Base-by-base conservation (phyloP, 2,329 filamentous ascomycete genomes). In the Botryosphaeria dothidea region DNA sequence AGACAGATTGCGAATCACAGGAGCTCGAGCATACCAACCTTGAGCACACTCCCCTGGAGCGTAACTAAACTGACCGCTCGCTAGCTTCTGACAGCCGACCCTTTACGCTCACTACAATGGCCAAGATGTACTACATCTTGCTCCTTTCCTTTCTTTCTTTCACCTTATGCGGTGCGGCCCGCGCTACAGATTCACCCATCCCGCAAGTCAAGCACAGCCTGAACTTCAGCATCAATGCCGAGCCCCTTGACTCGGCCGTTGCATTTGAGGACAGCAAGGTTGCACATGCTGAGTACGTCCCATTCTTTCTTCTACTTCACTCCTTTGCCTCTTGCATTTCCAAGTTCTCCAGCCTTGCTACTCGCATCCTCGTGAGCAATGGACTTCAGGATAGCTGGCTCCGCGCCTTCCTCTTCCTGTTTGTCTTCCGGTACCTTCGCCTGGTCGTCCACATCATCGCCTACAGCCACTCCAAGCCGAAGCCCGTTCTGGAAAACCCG, bases 341-440 rank as follows among this genome's bases (percentile, higher is more conserved):
- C 11, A 23, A 46, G 27, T 9, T 45, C 4, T 4, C 27, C 7
- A 31, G 17, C 56, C 2, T 3, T 3, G 15, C n/a, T 11, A 9
- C 17, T 21, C 38, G 25, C 9, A 7, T 58, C n/a, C 25, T 31
- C 4, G 19, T 3, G 4, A 34, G 27, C 2, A n/a, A 23, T 17
- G 41, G 9, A n/a, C 25, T 34, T 1, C n/a, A 15, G n/a, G 29
- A 34, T 25, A 34, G 41, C 6, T 60, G 56, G 56, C 8, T 48
- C 27, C 25, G 19, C 2, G 11, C 21, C 3, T 82, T 82, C 57
- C 15, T 72, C 0, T 60, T 74, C 5, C 74, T 82, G 1, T 80
- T 83, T 64, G 2, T 73, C 21, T 81, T 81, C 69, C 75, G 84
- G 0, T 86, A 86, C 66, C 63, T 78, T 0, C 80, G 83, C 1